phyloP scores from a whole-genome alignment of 441 rosid species.

The Brassica hybrid region DNA sequence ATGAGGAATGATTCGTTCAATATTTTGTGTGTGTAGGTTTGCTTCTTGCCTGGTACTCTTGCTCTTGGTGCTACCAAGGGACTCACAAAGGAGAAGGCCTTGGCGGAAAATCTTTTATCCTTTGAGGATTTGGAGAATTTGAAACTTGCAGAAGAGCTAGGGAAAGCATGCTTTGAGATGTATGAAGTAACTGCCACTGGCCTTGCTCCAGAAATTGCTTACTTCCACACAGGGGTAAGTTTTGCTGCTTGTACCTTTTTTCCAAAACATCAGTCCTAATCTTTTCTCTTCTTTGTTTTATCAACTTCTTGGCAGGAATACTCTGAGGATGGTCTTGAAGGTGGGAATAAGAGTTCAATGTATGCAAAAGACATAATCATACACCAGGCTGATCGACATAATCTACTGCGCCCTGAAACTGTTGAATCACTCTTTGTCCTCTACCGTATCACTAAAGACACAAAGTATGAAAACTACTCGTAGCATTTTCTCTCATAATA shows the following conservation, averaged over 20 bases:
- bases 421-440: conserved; percentile 92
- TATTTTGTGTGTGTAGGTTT: conserved; percentile 55
- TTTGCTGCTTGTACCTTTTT: neutral
- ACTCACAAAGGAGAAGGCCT: conserved; percentile 74
- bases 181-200: conserved; percentile 95
- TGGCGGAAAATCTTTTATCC: conserved; percentile 74
- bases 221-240: conserved; percentile 88
- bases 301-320: conserved; percentile 61
- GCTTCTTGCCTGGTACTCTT: conserved; percentile 93
- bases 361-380: conserved; percentile 86
- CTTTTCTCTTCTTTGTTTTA: conserved; percentile 31
- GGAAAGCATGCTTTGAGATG: conserved; percentile 96
- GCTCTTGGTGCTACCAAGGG: conserved; percentile 99
- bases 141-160: conserved; percentile 94
- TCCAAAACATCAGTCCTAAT: neutral
- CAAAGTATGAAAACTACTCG: conserved; percentile 58
- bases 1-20: neutral
- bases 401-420: conserved; percentile 94
- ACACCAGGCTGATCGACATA: conserved; percentile 85
- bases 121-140: conserved; percentile 91
- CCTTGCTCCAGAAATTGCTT: conserved; percentile 97
- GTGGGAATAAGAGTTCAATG: conserved; percentile 84
- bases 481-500: conserved; percentile 9
- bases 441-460: conserved; percentile 82
- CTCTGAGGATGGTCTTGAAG: conserved; percentile 83